A percentile compares a stretch with the other conserved stretches of the same genome.
phyloP scores from a whole-genome alignment of 1,139 yeast genomes.

The Nematodospora anomalae region DNA sequence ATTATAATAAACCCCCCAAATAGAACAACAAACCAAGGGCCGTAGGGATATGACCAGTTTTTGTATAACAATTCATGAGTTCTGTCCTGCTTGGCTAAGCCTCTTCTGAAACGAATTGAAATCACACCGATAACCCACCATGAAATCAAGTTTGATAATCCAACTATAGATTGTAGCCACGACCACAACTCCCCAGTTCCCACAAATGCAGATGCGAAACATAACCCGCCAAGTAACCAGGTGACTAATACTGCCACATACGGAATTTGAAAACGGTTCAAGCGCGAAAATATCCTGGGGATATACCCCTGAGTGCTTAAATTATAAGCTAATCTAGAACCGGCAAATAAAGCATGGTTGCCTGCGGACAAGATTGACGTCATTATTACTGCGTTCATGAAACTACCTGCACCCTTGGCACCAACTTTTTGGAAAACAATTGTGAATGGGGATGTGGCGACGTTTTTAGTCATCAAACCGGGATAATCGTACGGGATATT shows the following conservation, averaged over 20 bases:
- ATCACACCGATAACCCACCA: constrained; percentile 46
- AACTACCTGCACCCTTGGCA: constrained; percentile 44
- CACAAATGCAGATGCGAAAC: constrained; percentile 45
- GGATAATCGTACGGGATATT: constrained; percentile 45
- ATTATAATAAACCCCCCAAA: constrained; percentile 37
- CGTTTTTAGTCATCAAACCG: constrained; percentile 36
- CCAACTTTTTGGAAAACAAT: constrained; percentile 57
- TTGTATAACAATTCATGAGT: constrained; percentile 34
- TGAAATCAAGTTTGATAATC: constrained; percentile 43
- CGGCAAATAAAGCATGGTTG: constrained; percentile 46
- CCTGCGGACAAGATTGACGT: constrained; percentile 49
- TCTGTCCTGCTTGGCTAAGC: constrained; percentile 37
- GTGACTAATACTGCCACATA: constrained; percentile 42
- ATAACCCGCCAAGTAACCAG: constrained; percentile 44
- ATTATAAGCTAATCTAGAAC: constrained; percentile 42
- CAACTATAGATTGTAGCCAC: constrained; percentile 47
- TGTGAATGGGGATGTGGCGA: constrained; percentile 64
- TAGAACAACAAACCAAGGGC: constrained; percentile 40
- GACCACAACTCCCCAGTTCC: constrained; percentile 46
- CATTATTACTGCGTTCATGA: constrained; percentile 46
- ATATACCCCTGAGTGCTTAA: constrained; percentile 43
- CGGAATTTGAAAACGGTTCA: constrained; percentile 38
- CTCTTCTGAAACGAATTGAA: constrained; percentile 41
- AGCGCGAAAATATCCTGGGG: constrained; percentile 35
- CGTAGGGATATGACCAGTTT: constrained; percentile 46